Percentiles rank a stretch among this genome's conserved stretches.
Conservation (phyloP, 2,329 filamentous ascomycete species). For the Diaporthe vaccinii region DNA sequence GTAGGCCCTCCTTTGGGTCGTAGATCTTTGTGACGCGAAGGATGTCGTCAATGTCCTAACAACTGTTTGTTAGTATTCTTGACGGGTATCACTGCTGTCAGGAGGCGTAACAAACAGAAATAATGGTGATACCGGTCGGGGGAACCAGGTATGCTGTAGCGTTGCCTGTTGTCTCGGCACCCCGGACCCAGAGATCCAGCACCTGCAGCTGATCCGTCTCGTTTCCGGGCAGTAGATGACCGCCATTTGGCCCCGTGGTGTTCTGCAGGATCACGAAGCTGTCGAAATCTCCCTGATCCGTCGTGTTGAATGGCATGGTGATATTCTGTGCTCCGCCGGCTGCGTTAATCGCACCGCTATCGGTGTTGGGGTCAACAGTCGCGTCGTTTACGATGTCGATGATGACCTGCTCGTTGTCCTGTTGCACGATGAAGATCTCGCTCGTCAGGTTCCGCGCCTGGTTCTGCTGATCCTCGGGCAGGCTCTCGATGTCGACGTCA, state of each 20-base stretch:
- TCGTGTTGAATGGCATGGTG: slow-evolving; percentile 75
- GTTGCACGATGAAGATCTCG: slow-evolving; percentile 82
- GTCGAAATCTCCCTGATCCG: slow-evolving; percentile 79
- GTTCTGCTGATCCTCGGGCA: slow-evolving; percentile 70
- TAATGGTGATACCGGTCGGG: slow-evolving; percentile 75
- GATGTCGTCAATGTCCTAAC: slow-evolving; percentile 16
- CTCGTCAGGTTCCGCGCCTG: slow-evolving; percentile 82
- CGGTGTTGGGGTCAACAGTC: slow-evolving; percentile 64
- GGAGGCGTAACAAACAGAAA: slow-evolving; percentile 86
- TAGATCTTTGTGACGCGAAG: slow-evolving; percentile 79
- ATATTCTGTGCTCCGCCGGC: slow-evolving; percentile 74
- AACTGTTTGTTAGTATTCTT: background rate
- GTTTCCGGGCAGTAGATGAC: slow-evolving; percentile 72
- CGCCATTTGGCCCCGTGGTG: slow-evolving; percentile 62
- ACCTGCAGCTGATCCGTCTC: slow-evolving; percentile 75
- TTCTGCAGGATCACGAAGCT: slow-evolving; percentile 75
- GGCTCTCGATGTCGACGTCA: slow-evolving; percentile 70
- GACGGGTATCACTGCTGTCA: background rate
- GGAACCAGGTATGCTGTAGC: slow-evolving; percentile 84
- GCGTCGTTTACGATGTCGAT: slow-evolving; percentile 68
- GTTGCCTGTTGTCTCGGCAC: slow-evolving; percentile 73
- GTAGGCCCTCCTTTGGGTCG: slow-evolving; percentile 77
- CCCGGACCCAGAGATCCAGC: slow-evolving; percentile 76
- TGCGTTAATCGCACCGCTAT: slow-evolving; percentile 65
- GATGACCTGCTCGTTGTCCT: slow-evolving; percentile 72